Base-by-base conservation (phyloP, 306 rosid species). In the Cucumis melo region DNA sequence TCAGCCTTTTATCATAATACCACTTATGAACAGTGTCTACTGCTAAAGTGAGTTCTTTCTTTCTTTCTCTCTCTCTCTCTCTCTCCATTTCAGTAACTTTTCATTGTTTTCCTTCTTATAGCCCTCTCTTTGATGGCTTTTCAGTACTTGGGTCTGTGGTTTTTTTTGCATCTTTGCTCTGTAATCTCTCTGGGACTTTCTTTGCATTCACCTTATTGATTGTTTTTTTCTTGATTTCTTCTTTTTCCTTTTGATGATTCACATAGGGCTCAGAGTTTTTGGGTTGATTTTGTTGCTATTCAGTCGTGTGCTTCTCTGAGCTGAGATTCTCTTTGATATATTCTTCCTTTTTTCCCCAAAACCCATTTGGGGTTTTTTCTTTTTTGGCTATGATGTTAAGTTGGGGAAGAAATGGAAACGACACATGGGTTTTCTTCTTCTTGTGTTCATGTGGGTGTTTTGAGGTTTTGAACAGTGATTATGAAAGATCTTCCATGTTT, bases 1-100 rank as follows among this genome's bases (percentile, higher is more conserved):
- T 75, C 81, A 76, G 50, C 48, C 78, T 79, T 80, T 87, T 13
- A 23, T 71, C 70, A 77, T 79, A 77, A 16, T 77, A 77, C 85
- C 80, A 81, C 83, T 77, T 72, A 70, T 76, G 75, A 78, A 86
- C 82, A 75, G 79, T 79, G 79, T 79, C 63, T 86, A 55, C 82
- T 80, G 81, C 64, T 80, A 77, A 77, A 81, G 66, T 77, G 48
- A 78, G 24, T 72, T 27, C 55, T 76, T 58, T 58, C 53, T 36
- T 41, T 62, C 73, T 65, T 71, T 75, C 81, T 80, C 67, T 80
- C 62, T 64, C 78, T 67, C 38, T 65, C 38, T 65, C 53, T 65
- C 80, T 42, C 73, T 16, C 38, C 24, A 24, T 58, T 80, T 66
- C 32, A 68, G 84, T 21, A 83, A 82, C 83, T 78, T 81, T 81